Base-by-base conservation (phyloP, 768 basidiomycete species). In the Boletus edulis region DNA sequence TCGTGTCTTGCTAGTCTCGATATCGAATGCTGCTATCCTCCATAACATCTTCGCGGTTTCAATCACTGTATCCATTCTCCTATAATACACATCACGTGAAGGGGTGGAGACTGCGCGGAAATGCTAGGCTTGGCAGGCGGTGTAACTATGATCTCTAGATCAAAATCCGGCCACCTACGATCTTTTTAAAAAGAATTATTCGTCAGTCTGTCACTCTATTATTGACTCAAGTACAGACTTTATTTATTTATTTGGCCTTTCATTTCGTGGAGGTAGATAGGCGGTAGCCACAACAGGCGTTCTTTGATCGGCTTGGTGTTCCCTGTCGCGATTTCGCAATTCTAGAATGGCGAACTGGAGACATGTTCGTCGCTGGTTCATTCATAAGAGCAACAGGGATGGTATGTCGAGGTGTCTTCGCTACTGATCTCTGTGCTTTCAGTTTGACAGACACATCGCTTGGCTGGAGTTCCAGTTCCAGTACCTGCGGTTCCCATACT, bases 11-110 rank as follows among this genome's bases (percentile, higher is more conserved):
- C 27, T 29, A 9, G 31, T n/a, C 37, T 54, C 27, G 41, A 38
- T 41, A 35, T 45, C 42, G 9, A 22, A 45, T 39, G 11, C 24
- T 31, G 14, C 22, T 15, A 17, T 31, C 11, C 20, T 31, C 48
- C 47, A 40, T 37, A 59, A 51, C 51, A 49, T 9, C 38, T 51
- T 62, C 39, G 35, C 43, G 46, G 53, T 8, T 52, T 24, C 27
- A 27, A 42, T 43, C 39, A 15, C 10, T 31, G 12, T 32, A 51
- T 49, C 52, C 52, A 12, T 45, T 45, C 43, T 42, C n/a, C 46
- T 37, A 17, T 37, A 9, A 41, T 24, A 37, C 32, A 27, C 14
- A 32, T 20, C 10, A 2, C 24, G 15, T 20, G 14, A 24, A 42
- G 5, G n/a, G 5, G n/a, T 13, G 58, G 52, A 34, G 29, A 29